phyloP scores from a whole-genome alignment of 1,284 basidiomycete genomes.

The Naganishia albida region DNA sequence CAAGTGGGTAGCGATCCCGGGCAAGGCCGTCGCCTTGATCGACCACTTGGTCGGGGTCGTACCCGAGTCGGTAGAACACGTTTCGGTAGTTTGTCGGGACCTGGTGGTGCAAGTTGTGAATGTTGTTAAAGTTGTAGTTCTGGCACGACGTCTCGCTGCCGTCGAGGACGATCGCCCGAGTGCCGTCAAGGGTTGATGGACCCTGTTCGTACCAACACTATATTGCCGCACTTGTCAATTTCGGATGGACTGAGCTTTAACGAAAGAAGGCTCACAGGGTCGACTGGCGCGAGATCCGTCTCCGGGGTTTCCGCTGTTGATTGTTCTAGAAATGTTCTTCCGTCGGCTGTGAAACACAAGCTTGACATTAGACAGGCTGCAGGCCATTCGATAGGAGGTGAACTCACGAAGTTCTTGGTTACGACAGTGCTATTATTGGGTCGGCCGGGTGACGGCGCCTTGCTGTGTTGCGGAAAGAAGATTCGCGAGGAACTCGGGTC shows the following conservation, averaged over 20 bases:
- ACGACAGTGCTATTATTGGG: constrained; percentile 37
- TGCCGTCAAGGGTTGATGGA: constrained; percentile 40
- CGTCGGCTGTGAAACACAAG: constrained; percentile 41
- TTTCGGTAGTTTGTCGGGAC: constrained; percentile 95
- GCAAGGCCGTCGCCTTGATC: constrained; percentile 65
- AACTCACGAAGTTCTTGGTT: constrained; percentile 38
- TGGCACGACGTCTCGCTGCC: constrained; percentile 37
- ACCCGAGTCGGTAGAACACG: constrained; percentile 89
- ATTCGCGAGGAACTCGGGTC: neutral
- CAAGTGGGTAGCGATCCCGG: constrained; percentile 81
- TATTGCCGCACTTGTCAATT: neutral
- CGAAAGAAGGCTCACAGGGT: constrained; percentile 37
- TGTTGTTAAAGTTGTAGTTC: constrained; percentile 37
- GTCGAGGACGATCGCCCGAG: constrained; percentile 47
- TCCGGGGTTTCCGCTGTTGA: constrained; percentile 48
- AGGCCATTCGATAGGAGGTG: no score
- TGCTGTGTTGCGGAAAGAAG: no score
- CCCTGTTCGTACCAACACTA: constrained; percentile 49
- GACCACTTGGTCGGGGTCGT: constrained; percentile 79
- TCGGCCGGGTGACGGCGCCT: constrained; percentile 35
- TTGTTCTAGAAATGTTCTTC: constrained; percentile 56
- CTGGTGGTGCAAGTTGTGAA: constrained; percentile 90
- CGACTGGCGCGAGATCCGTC: constrained; percentile 49
- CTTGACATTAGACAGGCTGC: constrained; percentile 50
- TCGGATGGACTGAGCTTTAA: neutral